Conservation (phyloP, 768 basidiomycete species). For the Sistotremastrum niveocremeum region DNA sequence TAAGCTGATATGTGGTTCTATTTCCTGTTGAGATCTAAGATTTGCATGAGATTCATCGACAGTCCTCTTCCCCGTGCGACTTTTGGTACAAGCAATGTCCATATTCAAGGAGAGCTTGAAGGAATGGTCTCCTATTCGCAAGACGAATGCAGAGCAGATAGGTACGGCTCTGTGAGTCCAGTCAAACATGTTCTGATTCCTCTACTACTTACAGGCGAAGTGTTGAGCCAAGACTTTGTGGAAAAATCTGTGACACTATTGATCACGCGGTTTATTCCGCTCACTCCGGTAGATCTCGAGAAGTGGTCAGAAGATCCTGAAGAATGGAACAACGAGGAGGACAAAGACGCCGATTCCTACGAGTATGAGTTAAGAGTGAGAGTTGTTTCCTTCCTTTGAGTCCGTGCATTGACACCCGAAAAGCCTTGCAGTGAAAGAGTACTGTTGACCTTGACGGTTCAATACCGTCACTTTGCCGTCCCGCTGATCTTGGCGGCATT, state of each 20-base stretch:
- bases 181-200: not conserved
- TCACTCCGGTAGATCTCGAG: conserved; percentile 70
- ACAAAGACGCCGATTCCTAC: conserved; percentile 85
- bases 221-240: conserved; percentile 55
- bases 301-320: conserved; percentile 83
- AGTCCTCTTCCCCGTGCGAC: conserved; percentile 62
- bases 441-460: conserved; percentile 59
- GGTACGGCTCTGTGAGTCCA: conserved; percentile 23
- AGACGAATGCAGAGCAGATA: conserved; percentile 47
- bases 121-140: conserved; percentile 58
- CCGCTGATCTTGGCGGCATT: conserved; percentile 53
- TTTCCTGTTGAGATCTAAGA: too few species aligned
- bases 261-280: conserved; percentile 72
- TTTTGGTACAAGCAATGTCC: conserved; percentile 75
- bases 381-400: not conserved
- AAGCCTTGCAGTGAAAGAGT: conserved; percentile 94
- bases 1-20: conserved; percentile 12
- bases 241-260: conserved; percentile 62
- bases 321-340: conserved; percentile 87
- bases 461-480: conserved; percentile 55
- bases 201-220: conserved; percentile 19
- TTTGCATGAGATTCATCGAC: conserved; percentile 38
- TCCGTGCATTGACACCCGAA: not conserved
- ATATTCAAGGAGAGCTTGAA: conserved; percentile 73
- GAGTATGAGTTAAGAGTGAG: conserved; percentile 82